Conservation (phyloP, 2,329 filamentous ascomycete genomes). For the Grosmannia serpens region DNA sequence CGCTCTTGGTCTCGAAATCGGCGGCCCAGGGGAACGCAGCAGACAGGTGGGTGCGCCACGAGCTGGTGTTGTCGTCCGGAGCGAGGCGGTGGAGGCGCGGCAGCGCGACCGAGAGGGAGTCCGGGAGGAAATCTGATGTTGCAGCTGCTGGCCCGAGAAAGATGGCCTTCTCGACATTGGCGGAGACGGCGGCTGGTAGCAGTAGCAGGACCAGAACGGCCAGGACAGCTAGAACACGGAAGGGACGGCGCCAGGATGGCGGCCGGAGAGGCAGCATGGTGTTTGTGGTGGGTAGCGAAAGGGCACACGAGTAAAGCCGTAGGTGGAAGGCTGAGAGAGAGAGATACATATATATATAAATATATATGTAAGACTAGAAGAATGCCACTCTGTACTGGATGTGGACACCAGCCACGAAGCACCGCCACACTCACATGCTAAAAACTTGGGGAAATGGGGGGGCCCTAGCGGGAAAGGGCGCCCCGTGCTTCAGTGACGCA, state of each 20-base stretch:
- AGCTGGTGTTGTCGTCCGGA: slow-evolving; percentile 9
- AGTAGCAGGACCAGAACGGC: slow-evolving; percentile 9
- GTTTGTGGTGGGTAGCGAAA: too few relatives aligned
- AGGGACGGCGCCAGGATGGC: too few relatives aligned
- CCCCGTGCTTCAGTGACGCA: too few relatives aligned
- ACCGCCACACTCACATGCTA: neutral
- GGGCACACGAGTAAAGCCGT: too few relatives aligned
- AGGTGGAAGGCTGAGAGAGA: too few relatives aligned
- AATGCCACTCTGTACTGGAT: too few relatives aligned
- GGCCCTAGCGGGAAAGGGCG: neutral
- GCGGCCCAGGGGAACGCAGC: slow-evolving; percentile 53
- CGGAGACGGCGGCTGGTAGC: slow-evolving; percentile 22
- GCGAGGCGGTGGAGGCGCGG: slow-evolving; percentile 3
- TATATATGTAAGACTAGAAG: too few relatives aligned
- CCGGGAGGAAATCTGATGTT: slow-evolving; percentile 44
- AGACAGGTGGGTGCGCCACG: slow-evolving; percentile 51
- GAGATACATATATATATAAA: too few relatives aligned
- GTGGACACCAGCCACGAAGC: neutral
- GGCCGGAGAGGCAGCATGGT: neutral
- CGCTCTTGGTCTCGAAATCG: slow-evolving; percentile 44
- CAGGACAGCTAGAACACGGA: neutral
- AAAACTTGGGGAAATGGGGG: neutral
- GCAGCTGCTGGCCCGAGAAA: slow-evolving; percentile 60
- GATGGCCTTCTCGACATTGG: slow-evolving; percentile 86
- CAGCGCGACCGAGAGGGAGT: slow-evolving; percentile 30